Percentiles rank a stretch among this genome's conserved stretches.
Evolutionary conservation across 345 rosid species (phyloP).

Genomic region (Orychophragmus violaceus): DNA sequence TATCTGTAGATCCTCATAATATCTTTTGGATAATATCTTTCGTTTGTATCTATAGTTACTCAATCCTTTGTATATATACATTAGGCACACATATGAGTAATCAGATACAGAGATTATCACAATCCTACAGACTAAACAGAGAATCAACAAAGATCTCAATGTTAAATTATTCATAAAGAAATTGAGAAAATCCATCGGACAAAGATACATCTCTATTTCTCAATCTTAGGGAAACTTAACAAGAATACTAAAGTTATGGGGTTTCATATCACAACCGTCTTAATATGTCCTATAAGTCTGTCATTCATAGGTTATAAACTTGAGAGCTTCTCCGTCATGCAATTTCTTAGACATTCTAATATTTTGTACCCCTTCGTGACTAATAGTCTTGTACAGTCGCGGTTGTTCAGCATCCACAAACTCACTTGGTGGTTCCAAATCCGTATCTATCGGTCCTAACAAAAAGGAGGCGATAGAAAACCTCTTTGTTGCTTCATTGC

Average conservation of each 20-base stretch:
- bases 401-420: slow-evolving; percentile 14
- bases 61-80: no score
- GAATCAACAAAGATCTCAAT: not conserved
- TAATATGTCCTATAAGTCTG: not conserved
- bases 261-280: not conserved
- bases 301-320: slow-evolving; percentile 12
- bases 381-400: not conserved
- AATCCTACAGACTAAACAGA: no score
- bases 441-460: slow-evolving; percentile 35
- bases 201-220: not conserved
- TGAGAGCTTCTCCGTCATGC: slow-evolving; percentile 24
- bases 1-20: no score
- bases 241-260: not conserved
- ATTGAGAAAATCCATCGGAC: not conserved
- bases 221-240: not conserved
- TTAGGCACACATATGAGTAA: no score
- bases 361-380: not conserved
- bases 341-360: not conserved
- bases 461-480: slow-evolving; percentile 58
- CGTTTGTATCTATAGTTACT: no score
- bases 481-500: slow-evolving; percentile 47
- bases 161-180: not conserved
- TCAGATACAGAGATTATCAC: no score
- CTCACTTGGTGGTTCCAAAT: not conserved
- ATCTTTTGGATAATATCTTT: no score